These are phyloP conservation scores for Mucor piriformis DNA, from an alignment of 371 early-diverging fungal genomes.

Conservation along the genomic window DNA sequence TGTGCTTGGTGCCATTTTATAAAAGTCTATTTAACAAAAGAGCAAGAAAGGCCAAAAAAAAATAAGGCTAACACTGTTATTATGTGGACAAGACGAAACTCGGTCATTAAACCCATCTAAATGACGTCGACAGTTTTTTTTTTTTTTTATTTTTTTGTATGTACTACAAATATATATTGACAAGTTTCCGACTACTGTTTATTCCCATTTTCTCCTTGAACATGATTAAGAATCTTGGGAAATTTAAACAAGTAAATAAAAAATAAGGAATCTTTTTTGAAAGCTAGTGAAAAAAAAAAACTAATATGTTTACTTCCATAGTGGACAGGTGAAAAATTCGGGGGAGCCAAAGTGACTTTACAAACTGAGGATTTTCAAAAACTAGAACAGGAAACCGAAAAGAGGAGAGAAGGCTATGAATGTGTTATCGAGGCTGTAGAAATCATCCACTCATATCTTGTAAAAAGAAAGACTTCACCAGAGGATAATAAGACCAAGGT, in stretches of 20 bases:
- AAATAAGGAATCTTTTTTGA: not conserved
- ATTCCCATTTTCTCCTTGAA: not conserved
- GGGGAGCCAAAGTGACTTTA: slow-evolving; percentile 48
- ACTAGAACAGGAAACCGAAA: slow-evolving; percentile 39
- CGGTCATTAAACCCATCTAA: not conserved
- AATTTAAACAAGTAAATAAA: slow-evolving; percentile 64
- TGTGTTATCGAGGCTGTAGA: slow-evolving; percentile 37
- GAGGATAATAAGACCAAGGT: slow-evolving; percentile 64
- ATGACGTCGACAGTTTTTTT: slow-evolving; percentile 1
- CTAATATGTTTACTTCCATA: too few relatives aligned
- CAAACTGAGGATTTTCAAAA: slow-evolving; percentile 52
- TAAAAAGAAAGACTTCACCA: slow-evolving; percentile 59
- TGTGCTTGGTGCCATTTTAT: slow-evolving; percentile 37
- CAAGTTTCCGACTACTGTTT: slow-evolving; percentile 2
- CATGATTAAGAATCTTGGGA: slow-evolving; percentile 72
- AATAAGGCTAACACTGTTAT: not conserved
- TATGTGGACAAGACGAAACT: too few relatives aligned
- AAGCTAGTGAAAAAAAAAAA: not conserved
- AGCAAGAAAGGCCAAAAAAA: not conserved
- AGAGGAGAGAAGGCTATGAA: slow-evolving; percentile 38
- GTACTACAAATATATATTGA: not conserved
- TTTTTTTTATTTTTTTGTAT: not conserved
- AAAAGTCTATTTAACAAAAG: slow-evolving; percentile 10
- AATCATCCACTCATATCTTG: slow-evolving; percentile 29
- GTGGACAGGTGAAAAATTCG: slow-evolving; percentile 58